These are phyloP conservation scores for Pleurotus giganteus DNA, from an alignment of 768 basidiomycete species.

Conservation along the genomic window DNA sequence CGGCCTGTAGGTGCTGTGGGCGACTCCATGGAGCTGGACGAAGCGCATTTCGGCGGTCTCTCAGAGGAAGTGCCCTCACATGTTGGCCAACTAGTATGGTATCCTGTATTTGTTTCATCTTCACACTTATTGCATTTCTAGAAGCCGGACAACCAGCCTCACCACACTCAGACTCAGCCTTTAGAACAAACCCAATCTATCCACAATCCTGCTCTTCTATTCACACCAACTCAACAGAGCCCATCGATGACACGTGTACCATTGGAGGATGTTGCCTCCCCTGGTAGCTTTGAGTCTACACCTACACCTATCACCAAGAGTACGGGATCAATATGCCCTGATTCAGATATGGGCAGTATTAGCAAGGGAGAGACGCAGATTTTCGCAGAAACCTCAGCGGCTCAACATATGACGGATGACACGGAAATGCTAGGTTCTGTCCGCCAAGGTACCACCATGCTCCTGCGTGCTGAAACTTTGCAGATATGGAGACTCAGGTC, in stretches of 20 bases:
- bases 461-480: neutral
- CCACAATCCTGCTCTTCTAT: slow-evolving; percentile 18
- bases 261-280: neutral
- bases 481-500: slow-evolving; percentile 44
- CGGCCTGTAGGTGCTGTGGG: neutral
- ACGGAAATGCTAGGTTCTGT: slow-evolving; percentile 46
- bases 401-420: slow-evolving; percentile 26
- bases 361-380: slow-evolving; percentile 4
- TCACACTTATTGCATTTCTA: neutral
- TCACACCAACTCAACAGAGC: neutral
- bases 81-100: slow-evolving; percentile 55
- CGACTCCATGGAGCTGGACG: slow-evolving; percentile 28
- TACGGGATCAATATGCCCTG: slow-evolving; percentile 10
- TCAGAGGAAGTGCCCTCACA: slow-evolving; percentile 50
- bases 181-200: slow-evolving; percentile 54
- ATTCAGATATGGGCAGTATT: slow-evolving; percentile 12
- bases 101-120: neutral
- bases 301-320: neutral
- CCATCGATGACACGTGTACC: neutral
- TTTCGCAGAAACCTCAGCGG: slow-evolving; percentile 13
- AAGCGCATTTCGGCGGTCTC: slow-evolving; percentile 50
- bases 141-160: neutral
- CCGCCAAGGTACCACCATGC: neutral
- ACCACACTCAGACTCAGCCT: slow-evolving; percentile 9
- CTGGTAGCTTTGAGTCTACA: neutral